A percentile compares a stretch with the other conserved stretches of the same genome.
phyloP scores from a whole-genome alignment of 768 basidiomycete species.

The Boletus sp. region DNA sequence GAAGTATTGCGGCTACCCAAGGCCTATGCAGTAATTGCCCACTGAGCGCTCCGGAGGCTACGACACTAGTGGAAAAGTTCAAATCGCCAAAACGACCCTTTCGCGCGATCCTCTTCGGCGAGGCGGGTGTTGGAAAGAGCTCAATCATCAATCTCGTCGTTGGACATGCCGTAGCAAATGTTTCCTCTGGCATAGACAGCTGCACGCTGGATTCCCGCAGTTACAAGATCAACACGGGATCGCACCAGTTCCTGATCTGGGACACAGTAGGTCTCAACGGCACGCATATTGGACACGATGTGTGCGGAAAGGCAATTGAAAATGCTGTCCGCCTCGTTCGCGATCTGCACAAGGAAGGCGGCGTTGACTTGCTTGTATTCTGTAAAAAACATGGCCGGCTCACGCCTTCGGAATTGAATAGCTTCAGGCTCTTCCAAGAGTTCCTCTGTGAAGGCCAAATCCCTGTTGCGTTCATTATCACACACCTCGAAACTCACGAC shows the following conservation, averaged over 20 bases:
- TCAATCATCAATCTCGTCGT: slow-evolving; percentile 41
- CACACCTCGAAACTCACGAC: slow-evolving; percentile 34
- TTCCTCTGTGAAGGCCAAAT: slow-evolving; percentile 38
- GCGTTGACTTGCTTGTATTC: slow-evolving; percentile 40
- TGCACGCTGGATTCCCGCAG: slow-evolving; percentile 33
- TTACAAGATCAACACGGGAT: slow-evolving; percentile 25
- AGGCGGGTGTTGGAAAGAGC: slow-evolving; percentile 41
- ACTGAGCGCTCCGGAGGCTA: slow-evolving; percentile 12
- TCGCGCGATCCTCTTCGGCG: slow-evolving; percentile 40
- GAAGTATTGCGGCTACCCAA: background rate
- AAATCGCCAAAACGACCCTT: slow-evolving; percentile 12
- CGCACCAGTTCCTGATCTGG: slow-evolving; percentile 26
- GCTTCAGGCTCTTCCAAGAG: slow-evolving; percentile 37
- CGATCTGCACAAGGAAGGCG: slow-evolving; percentile 27
- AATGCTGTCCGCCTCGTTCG: slow-evolving; percentile 31
- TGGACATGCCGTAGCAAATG: slow-evolving; percentile 19
- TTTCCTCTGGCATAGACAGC: slow-evolving; percentile 27
- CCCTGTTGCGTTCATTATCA: slow-evolving; percentile 40
- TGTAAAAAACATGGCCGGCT: slow-evolving; percentile 34
- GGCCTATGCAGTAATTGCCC: slow-evolving; percentile 13
- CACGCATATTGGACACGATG: slow-evolving; percentile 1
- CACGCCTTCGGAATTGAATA: slow-evolving; percentile 24
- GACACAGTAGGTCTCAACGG: slow-evolving; percentile 35
- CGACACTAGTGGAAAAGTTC: slow-evolving; percentile 11
- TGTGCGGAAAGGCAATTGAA: slow-evolving; percentile 18